Evolutionary conservation across 305 asterid genomes (phyloP).

Genomic region (Andrographis paniculata): DNA sequence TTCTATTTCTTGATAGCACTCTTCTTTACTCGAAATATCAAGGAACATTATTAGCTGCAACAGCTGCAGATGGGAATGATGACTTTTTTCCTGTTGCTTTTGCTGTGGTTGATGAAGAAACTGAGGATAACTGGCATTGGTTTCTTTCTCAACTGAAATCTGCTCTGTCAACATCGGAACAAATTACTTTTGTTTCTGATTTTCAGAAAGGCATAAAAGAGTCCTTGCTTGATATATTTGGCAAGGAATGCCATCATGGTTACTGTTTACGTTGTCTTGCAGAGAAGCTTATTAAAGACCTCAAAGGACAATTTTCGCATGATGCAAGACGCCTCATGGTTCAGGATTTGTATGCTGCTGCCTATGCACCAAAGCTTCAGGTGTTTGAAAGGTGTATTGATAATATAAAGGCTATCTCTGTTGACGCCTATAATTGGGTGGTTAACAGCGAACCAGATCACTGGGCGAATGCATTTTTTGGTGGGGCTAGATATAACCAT

Average conservation of each 20-base stretch:
- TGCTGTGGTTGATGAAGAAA: slow-evolving; percentile 92
- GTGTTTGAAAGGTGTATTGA: slow-evolving; percentile 56
- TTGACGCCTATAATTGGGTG: slow-evolving; percentile 92
- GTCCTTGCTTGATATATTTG: slow-evolving; percentile 62
- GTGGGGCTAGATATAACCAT: slow-evolving; percentile 77
- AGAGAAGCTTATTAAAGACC: slow-evolving; percentile 85
- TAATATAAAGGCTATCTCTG: slow-evolving; percentile 85
- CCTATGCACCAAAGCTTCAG: slow-evolving; percentile 66
- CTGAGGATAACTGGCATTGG: slow-evolving; percentile 91
- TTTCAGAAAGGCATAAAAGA: slow-evolving; percentile 78
- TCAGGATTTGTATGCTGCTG: slow-evolving; percentile 89
- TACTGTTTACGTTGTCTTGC: slow-evolving; percentile 87
- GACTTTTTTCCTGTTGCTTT: slow-evolving; percentile 84
- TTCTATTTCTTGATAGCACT: slow-evolving; percentile 77
- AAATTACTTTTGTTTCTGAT: slow-evolving; percentile 82
- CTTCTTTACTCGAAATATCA: slow-evolving; percentile 90
- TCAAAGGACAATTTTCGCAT: slow-evolving; percentile 89
- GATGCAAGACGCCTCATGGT: slow-evolving; percentile 97
- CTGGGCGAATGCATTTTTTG: slow-evolving; percentile 88
- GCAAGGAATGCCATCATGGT: slow-evolving; percentile 79
- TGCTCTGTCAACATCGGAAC: slow-evolving; percentile 63
- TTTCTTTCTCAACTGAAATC: slow-evolving; percentile 73
- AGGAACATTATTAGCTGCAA: slow-evolving; percentile 75
- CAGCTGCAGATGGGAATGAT: slow-evolving; percentile 86
- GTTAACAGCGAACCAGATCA: slow-evolving; percentile 71